Percentiles rank a stretch among this genome's conserved stretches.
phyloP scores from a whole-genome alignment of 495 filamentous ascomycete species.

The Mycothermus thermophilus region DNA sequence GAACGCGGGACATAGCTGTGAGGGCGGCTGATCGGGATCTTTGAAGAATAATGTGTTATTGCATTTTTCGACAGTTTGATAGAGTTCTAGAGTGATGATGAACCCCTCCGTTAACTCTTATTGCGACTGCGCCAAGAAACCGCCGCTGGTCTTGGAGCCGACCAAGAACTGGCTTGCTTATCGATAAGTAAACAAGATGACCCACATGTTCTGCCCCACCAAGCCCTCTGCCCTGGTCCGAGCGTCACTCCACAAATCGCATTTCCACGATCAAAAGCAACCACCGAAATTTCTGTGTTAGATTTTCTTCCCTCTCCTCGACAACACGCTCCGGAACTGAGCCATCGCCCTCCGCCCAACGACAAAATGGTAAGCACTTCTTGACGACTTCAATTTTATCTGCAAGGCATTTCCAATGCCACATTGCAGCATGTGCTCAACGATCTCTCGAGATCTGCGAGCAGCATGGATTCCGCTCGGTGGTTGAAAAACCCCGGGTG shows the following conservation, averaged over 20 bases:
- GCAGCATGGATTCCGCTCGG: slow-evolving; percentile 37
- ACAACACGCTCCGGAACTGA: slow-evolving; percentile 17
- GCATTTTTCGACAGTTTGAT: too few relatives aligned
- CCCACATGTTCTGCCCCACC: too few relatives aligned
- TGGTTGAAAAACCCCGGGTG: slow-evolving; percentile 42
- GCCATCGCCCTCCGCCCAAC: slow-evolving; percentile 17
- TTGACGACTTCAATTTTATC: slow-evolving; percentile 7
- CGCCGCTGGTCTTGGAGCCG: too few relatives aligned
- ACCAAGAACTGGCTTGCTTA: too few relatives aligned
- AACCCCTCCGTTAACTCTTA: too few relatives aligned
- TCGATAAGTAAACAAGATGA: too few relatives aligned
- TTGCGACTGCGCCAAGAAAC: too few relatives aligned
- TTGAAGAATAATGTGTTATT: neutral
- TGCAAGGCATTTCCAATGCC: slow-evolving; percentile 11
- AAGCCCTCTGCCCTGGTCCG: slow-evolving; percentile 15
- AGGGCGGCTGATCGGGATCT: neutral
- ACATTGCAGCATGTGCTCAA: slow-evolving; percentile 15
- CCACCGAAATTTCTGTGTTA: slow-evolving; percentile 11
- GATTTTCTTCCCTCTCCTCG: slow-evolving; percentile 7
- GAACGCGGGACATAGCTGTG: slow-evolving; percentile 33
- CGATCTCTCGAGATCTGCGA: slow-evolving; percentile 25
- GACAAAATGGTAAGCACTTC: slow-evolving; percentile 34
- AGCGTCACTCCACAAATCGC: slow-evolving; percentile 18
- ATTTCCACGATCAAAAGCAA: slow-evolving; percentile 13
- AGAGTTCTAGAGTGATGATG: too few relatives aligned